These are phyloP conservation scores for Syzygium grande DNA, from an alignment of 345 rosid species.

Conservation along the genomic window DNA sequence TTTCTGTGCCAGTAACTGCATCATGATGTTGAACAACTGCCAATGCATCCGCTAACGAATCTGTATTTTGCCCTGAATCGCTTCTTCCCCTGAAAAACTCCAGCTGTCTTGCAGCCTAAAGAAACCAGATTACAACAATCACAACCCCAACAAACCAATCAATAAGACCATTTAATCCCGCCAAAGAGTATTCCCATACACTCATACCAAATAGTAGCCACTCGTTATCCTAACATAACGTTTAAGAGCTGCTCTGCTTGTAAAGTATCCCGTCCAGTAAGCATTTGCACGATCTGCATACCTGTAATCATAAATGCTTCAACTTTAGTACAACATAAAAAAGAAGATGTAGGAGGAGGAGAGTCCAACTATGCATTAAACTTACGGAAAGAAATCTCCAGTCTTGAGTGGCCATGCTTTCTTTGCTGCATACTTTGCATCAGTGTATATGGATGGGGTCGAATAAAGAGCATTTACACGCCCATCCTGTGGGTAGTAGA, in stretches of 20 bases:
- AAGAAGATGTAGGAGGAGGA: not conserved
- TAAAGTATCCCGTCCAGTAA: constrained; percentile 96
- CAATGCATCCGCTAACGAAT: constrained; percentile 79
- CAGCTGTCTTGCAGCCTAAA: constrained; percentile 87
- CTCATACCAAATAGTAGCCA: constrained; percentile 77
- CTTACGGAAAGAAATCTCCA: constrained; percentile 95
- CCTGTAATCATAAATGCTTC: constrained; percentile 32
- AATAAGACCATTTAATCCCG: not conserved
- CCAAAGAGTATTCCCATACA: not conserved
- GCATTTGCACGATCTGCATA: constrained; percentile 93
- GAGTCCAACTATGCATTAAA: constrained; percentile 4
- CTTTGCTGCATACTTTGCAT: constrained; percentile 76
- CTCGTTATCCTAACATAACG: constrained; percentile 90
- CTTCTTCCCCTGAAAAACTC: constrained; percentile 81
- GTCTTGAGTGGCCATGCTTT: constrained; percentile 83
- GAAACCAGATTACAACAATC: not conserved
- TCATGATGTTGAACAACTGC: constrained; percentile 98
- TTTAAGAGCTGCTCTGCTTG: constrained; percentile 90
- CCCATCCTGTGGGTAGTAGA: constrained; percentile 58
- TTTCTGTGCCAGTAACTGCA: constrained; percentile 85
- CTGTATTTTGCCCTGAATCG: constrained; percentile 56
- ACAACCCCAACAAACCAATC: not conserved
- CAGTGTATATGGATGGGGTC: constrained; percentile 93
- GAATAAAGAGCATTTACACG: constrained; percentile 95
- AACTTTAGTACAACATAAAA: constrained; percentile 6